These are phyloP conservation scores for Phytophthora kernoviae DNA, from an alignment of 352 stramenopile genomes.

Conservation along the genomic window DNA sequence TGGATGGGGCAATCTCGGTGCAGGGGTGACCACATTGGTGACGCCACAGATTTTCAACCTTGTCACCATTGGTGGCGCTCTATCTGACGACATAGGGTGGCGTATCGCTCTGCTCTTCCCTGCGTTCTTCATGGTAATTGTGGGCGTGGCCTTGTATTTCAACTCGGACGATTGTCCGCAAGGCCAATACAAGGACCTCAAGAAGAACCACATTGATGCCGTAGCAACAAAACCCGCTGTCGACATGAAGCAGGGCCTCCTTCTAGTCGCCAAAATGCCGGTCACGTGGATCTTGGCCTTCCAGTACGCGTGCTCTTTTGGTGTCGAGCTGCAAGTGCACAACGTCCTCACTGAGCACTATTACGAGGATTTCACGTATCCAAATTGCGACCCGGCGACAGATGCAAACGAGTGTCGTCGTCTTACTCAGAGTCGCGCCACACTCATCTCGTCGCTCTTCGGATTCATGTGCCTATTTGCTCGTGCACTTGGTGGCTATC, in stretches of 20 bases:
- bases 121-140: constrained; percentile 79
- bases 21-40: constrained; percentile 87
- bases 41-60: constrained; percentile 90
- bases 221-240: constrained; percentile 22
- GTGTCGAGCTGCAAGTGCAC: constrained; percentile 94
- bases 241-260: constrained; percentile 38
- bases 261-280: constrained; percentile 44
- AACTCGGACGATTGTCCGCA: constrained; percentile 93
- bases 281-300: constrained; percentile 92
- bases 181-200: constrained; percentile 90
- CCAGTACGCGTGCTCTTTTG: constrained; percentile 94
- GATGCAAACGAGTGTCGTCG: constrained; percentile 33
- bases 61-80: constrained; percentile 58
- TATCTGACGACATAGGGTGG: constrained; percentile 87
- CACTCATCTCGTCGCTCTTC: constrained; percentile 91
- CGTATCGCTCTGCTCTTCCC: constrained; percentile 90
- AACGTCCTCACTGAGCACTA: constrained; percentile 93
- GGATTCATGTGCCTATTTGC: constrained; percentile 94
- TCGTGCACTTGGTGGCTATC: constrained; percentile 82
- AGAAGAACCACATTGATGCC: constrained; percentile 13
- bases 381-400: constrained; percentile 42
- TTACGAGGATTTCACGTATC: constrained; percentile 82
- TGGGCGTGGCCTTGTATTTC: constrained; percentile 69
- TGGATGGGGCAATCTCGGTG: constrained; percentile 95
- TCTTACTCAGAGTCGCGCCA: constrained; percentile 46